Base-by-base conservation (phyloP, 1,284 basidiomycete genomes). In the Sphaerobolus stellatus region DNA sequence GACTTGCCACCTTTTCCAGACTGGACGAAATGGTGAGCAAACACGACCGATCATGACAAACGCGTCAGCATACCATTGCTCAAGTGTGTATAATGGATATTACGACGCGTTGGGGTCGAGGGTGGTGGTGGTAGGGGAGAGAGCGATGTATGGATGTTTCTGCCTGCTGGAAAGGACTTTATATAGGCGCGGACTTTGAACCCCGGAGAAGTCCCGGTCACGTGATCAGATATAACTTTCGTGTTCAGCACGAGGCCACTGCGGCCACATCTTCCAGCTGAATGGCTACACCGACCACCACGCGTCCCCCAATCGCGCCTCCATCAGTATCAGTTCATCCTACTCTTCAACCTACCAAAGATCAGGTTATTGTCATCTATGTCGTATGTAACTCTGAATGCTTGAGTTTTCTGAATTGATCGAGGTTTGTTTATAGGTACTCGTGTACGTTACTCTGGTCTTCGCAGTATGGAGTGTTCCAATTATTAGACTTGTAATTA, bases 381-480 rank as follows among this genome's bases (percentile, higher is more conserved):
- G 86, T 88, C 56, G 88, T 90, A 71, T 63, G 87, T 80, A 33
- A 38, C 59, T 38, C 57, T 41, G 48, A 43, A 46, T 27, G 25
- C 20, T 54, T 18, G 30, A 47, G 33, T 45, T 44, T 34, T 52
- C 27, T 49, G 41, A 48, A 11, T 34, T 46, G 11, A 30, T 27
- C 28, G 16, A 24, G 38, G 30, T 29, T 31, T 33, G 22, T 36
- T 29, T 41, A 22, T 64, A 90, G 88, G 85, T 88, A 50, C 81
- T 88, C 44, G 86, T 90, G 48, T 90, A 86, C 73, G 78, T 84
- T 49, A 88, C 90, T 54, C 80, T 91, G 59, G 88, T 90, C 58
- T 90, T 90, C 62, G 88, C 85, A 22, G 75, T 88, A 59, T 90
- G 88, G 88, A 89, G 86, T 66, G 86, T 90, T 50, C 88, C 89